These are phyloP conservation scores for Aspergillus versicolor DNA, from an alignment of 2,329 filamentous ascomycete genomes.

Conservation along the genomic window DNA sequence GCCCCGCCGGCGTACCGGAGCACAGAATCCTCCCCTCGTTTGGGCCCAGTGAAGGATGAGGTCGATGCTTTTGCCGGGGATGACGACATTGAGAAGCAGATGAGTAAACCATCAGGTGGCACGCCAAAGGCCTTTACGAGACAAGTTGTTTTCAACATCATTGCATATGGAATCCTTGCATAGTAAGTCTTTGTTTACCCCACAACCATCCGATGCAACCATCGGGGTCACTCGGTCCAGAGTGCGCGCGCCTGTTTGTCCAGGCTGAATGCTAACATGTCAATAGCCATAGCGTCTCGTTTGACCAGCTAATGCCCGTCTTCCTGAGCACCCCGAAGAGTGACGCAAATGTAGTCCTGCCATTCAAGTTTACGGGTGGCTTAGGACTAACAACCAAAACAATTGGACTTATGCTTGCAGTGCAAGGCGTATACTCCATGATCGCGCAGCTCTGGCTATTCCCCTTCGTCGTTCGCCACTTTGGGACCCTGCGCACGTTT, in stretches of 20 bases:
- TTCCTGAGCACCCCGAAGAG: slow-evolving; percentile 73
- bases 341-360: slow-evolving; percentile 57
- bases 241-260: too few species aligned
- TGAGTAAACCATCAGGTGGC: slow-evolving; percentile 42
- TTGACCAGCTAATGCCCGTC: slow-evolving; percentile 89
- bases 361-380: slow-evolving; percentile 86
- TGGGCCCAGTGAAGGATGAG: slow-evolving; percentile 37
- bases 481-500: slow-evolving; percentile 81
- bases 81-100: slow-evolving; percentile 43
- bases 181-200: slow-evolving; percentile 65
- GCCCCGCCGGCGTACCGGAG: slow-evolving; percentile 68
- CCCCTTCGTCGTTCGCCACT: slow-evolving; percentile 69
- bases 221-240: background rate
- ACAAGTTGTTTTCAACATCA: slow-evolving; percentile 81
- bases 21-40: slow-evolving; percentile 54
- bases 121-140: slow-evolving; percentile 70
- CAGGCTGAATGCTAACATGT: slow-evolving; percentile 28
- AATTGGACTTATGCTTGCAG: slow-evolving; percentile 83
- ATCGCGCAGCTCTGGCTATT: slow-evolving; percentile 82
- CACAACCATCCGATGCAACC: slow-evolving; percentile 2
- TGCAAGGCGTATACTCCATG: slow-evolving; percentile 88
- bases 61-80: slow-evolving; percentile 31
- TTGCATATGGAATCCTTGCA: slow-evolving; percentile 87
- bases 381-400: slow-evolving; percentile 79
- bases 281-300: slow-evolving; percentile 87